Evolutionary conservation across 1,284 basidiomycete genomes (phyloP).

Genomic region (Boletus mariae): DNA sequence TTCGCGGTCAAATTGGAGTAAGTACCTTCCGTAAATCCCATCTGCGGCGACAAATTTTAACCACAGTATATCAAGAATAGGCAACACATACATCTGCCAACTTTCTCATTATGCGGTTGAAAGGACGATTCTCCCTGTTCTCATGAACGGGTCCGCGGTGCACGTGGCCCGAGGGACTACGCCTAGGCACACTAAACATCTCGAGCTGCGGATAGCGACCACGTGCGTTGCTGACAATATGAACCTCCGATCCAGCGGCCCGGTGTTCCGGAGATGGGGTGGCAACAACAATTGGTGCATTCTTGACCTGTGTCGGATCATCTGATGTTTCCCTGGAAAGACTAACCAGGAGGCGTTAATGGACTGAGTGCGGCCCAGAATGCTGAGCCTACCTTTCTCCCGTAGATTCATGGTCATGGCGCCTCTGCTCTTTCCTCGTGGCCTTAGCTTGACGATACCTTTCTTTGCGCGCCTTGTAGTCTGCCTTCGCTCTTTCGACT

Average conservation of each 20-base stretch:
- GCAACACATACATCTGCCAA: conserved; percentile 41
- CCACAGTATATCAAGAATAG: conserved; percentile 5
- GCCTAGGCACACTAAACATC: conserved; percentile 49
- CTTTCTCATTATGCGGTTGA: conserved; percentile 46
- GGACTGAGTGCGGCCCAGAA: background rate
- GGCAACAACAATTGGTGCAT: background rate
- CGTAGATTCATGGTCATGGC: conserved; percentile 21
- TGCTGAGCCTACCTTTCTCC: conserved; percentile 32
- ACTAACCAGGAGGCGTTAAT: conserved; percentile 12
- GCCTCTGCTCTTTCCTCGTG: conserved; percentile 39
- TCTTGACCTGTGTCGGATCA: conserved; percentile 13
- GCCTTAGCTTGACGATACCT: conserved; percentile 57
- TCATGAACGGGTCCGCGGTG: conserved; percentile 30
- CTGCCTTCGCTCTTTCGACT: conserved; percentile 62
- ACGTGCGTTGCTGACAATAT: conserved; percentile 57
- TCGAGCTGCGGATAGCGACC: conserved; percentile 58
- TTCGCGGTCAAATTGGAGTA: conserved; percentile 52
- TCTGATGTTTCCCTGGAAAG: conserved; percentile 28
- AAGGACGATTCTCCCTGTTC: conserved; percentile 34
- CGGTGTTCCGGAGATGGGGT: conserved; percentile 8
- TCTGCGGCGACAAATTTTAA: conserved; percentile 41
- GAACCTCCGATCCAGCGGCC: conserved; percentile 22
- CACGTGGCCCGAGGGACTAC: conserved; percentile 35
- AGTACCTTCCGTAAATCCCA: conserved; percentile 62
- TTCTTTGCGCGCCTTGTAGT: conserved; percentile 67